Percentiles rank a stretch among this genome's conserved stretches.
Conservation (phyloP, 2,329 filamentous ascomycete genomes). For the Metarhizium anisopliae region DNA sequence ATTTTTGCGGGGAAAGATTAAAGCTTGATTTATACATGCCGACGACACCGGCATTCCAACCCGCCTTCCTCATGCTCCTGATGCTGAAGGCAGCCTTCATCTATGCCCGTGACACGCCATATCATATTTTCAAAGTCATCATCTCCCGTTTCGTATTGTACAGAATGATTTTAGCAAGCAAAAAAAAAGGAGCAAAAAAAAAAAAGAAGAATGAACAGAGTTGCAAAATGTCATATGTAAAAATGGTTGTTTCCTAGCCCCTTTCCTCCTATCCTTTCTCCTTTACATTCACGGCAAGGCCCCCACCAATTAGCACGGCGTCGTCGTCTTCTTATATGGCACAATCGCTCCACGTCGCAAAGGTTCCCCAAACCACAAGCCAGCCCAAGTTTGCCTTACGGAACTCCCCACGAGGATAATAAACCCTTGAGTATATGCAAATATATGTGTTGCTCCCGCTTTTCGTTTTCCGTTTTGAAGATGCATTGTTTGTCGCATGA, state of each 20-base stretch:
- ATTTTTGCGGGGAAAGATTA: neutral
- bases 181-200: neutral
- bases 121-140: neutral
- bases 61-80: neutral
- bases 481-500: slow-evolving; percentile 4
- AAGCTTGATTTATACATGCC: neutral
- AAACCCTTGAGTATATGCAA: neutral
- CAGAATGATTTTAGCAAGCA: neutral
- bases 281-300: neutral
- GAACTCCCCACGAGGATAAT: neutral
- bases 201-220: neutral
- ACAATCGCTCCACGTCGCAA: neutral
- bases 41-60: neutral
- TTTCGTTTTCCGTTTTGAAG: neutral
- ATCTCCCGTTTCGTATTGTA: slow-evolving; percentile 1
- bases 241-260: neutral
- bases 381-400: slow-evolving; percentile 1
- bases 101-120: neutral
- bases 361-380: slow-evolving; percentile 7
- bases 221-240: neutral
- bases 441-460: neutral
- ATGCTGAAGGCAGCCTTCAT: neutral
- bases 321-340: neutral
- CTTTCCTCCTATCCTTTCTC: neutral
- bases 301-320: neutral